Percentiles rank a stretch among this genome's conserved stretches.
phyloP scores from a whole-genome alignment of 306 rosid species.

The Pueraria montana region DNA sequence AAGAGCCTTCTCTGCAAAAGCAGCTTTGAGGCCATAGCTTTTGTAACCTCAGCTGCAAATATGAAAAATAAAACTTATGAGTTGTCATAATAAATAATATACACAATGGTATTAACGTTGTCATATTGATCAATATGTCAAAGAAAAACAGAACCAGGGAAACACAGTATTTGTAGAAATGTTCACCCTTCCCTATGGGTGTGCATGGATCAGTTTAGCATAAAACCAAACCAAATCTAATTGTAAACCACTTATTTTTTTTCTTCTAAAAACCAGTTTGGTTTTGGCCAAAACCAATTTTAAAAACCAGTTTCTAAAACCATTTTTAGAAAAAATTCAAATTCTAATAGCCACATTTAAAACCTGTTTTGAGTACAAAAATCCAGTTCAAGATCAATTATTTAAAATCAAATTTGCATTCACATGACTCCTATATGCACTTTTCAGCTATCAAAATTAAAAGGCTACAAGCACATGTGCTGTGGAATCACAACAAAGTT shows the following conservation, averaged over 20 bases:
- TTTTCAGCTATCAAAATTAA: no score
- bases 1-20: constrained; percentile 58
- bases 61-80: not conserved
- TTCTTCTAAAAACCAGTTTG: no score
- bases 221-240: not conserved
- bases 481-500: not conserved
- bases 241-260: not conserved
- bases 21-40: constrained; percentile 67
- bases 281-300: no score
- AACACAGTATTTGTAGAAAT: not conserved
- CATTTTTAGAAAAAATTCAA: not conserved
- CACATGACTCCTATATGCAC: not conserved
- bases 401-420: not conserved
- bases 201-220: not conserved
- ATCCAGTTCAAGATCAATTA: not conserved
- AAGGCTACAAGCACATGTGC: not conserved
- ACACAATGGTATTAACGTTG: not conserved
- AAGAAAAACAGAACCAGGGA: not conserved
- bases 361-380: not conserved
- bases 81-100: not conserved
- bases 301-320: not conserved
- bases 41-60: constrained; percentile 35
- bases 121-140: not conserved
- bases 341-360: no score
- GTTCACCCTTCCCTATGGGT: no score